Evolutionary conservation across 1,284 basidiomycete genomes (phyloP).

Genomic region (Moesziomyces antarcticus): DNA sequence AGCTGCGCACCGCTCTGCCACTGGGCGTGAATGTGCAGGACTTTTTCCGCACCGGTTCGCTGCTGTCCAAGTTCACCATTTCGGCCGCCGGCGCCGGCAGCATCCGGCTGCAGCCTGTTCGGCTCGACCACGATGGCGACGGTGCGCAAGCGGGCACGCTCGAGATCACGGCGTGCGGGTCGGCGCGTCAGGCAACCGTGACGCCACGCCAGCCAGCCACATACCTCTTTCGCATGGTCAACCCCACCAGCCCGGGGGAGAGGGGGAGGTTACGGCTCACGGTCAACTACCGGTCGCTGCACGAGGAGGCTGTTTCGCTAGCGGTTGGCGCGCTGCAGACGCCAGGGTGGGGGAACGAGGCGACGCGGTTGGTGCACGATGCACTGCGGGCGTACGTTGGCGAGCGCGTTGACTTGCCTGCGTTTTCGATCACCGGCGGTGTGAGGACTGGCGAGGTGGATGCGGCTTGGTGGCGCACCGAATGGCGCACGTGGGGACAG

Average conservation of each 20-base stretch:
- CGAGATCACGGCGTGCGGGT: constrained; percentile 10
- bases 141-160: constrained; percentile 5
- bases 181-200: constrained; percentile 26
- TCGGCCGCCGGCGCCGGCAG: constrained; percentile 38
- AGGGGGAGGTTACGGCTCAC: constrained; percentile 30
- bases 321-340: constrained; percentile 15
- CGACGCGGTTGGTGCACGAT: constrained; percentile 19
- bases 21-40: constrained; percentile 67
- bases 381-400: constrained; percentile 25
- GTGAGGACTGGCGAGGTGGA: constrained; percentile 24
- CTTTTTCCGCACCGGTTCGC: constrained; percentile 54
- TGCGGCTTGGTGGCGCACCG: constrained; percentile 22
- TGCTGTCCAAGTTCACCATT: constrained; percentile 62
- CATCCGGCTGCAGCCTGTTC: constrained; percentile 35
- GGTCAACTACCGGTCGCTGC: constrained; percentile 48
- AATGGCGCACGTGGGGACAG: constrained; percentile 22
- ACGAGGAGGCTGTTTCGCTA: constrained; percentile 44
- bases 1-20: constrained; percentile 48
- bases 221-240: constrained; percentile 51
- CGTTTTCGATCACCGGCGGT: constrained; percentile 35
- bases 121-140: constrained; percentile 25
- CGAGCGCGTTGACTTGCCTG: constrained; percentile 37
- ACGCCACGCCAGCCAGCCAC: constrained; percentile 56
- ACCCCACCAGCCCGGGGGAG: neutral
- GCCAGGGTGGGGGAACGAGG: neutral